These are phyloP conservation scores for Talaromyces stipitatus DNA, from an alignment of 495 filamentous ascomycete genomes.

Conservation along the genomic window DNA sequence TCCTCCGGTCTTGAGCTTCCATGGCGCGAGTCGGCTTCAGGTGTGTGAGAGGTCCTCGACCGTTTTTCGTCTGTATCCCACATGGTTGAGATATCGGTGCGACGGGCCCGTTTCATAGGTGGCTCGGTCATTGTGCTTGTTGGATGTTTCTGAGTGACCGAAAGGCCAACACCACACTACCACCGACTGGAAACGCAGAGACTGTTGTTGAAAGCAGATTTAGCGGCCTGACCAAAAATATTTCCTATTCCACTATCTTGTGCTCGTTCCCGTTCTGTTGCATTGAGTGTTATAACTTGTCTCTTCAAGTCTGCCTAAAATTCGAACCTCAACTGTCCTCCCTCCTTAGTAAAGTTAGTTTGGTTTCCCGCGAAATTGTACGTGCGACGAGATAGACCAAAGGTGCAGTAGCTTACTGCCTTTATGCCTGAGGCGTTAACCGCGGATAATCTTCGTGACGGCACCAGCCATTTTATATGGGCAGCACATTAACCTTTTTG, in stretches of 20 bases:
- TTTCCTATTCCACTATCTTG: background rate
- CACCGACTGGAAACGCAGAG: background rate
- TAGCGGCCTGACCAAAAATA: background rate
- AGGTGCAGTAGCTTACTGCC: background rate
- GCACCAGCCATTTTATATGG: too few relatives aligned
- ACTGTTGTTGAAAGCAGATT: background rate
- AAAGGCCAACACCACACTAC: background rate
- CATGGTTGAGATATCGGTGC: slow-evolving; percentile 45
- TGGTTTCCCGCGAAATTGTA: slow-evolving; percentile 4
- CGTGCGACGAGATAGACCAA: background rate
- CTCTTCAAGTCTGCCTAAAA: background rate
- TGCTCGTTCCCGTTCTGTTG: background rate
- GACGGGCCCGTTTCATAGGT: slow-evolving; percentile 45
- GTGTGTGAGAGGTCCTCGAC: slow-evolving; percentile 13
- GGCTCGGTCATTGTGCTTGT: slow-evolving; percentile 42
- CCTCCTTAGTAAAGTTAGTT: background rate
- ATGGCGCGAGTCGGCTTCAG: slow-evolving; percentile 20
- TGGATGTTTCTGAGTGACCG: background rate
- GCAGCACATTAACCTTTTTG: too few relatives aligned
- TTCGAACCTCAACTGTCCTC: background rate
- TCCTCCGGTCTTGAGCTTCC: slow-evolving; percentile 22
- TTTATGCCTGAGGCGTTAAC: background rate
- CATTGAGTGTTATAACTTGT: background rate
- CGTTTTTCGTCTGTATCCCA: slow-evolving; percentile 40
- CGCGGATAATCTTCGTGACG: too few relatives aligned